Evolutionary conservation across 352 stramenopile species (phyloP).

Genomic region (Globisporangium viniferum): DNA sequence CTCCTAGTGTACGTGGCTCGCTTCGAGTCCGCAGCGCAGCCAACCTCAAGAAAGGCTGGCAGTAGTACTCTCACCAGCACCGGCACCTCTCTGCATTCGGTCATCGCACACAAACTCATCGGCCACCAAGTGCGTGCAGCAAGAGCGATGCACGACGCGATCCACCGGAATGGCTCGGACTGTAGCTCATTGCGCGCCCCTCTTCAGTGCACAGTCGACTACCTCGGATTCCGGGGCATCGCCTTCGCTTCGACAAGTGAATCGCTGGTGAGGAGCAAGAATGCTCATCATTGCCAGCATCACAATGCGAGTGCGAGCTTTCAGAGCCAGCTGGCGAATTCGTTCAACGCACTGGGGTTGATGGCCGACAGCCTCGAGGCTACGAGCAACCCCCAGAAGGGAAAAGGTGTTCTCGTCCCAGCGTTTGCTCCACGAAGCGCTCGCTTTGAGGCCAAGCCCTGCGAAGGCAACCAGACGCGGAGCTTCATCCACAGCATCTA

Average conservation of each 20-base stretch:
- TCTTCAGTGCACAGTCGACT: constrained; percentile 58
- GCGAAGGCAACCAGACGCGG: background rate
- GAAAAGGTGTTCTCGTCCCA: background rate
- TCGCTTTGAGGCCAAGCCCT: constrained; percentile 11
- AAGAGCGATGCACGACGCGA: constrained; percentile 26
- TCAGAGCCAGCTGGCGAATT: constrained; percentile 17
- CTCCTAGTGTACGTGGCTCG: constrained; percentile 36
- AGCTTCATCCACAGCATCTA: constrained; percentile 25
- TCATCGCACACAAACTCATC: constrained; percentile 29
- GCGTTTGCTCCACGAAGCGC: constrained; percentile 1
- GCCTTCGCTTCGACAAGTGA: constrained; percentile 32
- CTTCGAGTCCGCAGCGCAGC: background rate
- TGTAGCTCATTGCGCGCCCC: constrained; percentile 26
- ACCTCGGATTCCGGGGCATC: constrained; percentile 50
- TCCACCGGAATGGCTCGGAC: constrained; percentile 8
- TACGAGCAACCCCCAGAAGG: background rate
- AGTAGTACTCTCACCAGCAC: constrained; percentile 15
- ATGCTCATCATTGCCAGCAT: background rate
- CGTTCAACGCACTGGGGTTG: constrained; percentile 31
- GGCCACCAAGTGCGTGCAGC: constrained; percentile 54
- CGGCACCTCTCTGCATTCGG: background rate
- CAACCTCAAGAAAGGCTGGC: background rate
- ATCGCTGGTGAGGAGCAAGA: background rate
- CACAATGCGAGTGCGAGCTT: background rate
- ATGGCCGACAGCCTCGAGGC: constrained; percentile 28